These are phyloP conservation scores for Entomortierella parvispora DNA, from an alignment of 192 early-diverging fungal genomes.

Conservation along the genomic window DNA sequence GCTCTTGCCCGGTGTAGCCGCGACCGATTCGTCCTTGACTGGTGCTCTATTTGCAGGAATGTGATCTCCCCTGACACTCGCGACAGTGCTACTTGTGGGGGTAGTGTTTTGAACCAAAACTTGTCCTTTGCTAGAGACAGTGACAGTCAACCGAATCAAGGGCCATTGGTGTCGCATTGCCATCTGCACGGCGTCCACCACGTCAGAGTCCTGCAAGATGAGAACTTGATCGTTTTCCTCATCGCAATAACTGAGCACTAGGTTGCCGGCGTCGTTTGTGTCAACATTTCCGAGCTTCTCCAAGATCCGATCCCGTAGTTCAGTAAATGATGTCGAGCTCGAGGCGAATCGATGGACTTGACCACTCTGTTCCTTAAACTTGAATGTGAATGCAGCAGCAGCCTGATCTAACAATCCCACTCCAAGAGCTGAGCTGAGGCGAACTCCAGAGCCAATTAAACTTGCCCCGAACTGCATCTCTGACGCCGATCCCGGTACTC, in stretches of 20 bases:
- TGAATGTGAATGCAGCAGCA: conserved; percentile 54
- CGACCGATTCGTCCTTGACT: too few relatives aligned
- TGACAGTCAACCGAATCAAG: conserved; percentile 41
- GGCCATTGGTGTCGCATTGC: conserved; percentile 58
- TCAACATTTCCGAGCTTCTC: conserved; percentile 52
- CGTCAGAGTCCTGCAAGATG: conserved; percentile 76
- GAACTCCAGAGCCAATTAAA: conserved; percentile 29
- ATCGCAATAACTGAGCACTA: conserved; percentile 59
- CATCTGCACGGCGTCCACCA: conserved; percentile 83
- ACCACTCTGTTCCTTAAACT: conserved; percentile 62
- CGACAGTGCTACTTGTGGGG: not conserved
- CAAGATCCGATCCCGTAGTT: conserved; percentile 57
- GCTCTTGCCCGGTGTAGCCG: not conserved
- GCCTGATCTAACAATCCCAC: not conserved
- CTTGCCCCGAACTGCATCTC: conserved; percentile 17
- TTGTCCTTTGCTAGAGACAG: conserved; percentile 22
- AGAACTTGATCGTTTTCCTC: conserved; percentile 89
- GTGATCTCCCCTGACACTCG: too few relatives aligned
- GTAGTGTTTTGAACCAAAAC: not conserved
- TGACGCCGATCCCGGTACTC: conserved; percentile 12
- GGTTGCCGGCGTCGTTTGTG: too few relatives aligned
- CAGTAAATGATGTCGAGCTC: conserved; percentile 48
- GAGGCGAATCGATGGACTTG: conserved; percentile 71
- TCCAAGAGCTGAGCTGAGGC: conserved; percentile 10
- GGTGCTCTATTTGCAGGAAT: not conserved